Evolutionary conservation across 2,329 filamentous ascomycete species (phyloP).

Genomic region (Microcyclosporella mali): DNA sequence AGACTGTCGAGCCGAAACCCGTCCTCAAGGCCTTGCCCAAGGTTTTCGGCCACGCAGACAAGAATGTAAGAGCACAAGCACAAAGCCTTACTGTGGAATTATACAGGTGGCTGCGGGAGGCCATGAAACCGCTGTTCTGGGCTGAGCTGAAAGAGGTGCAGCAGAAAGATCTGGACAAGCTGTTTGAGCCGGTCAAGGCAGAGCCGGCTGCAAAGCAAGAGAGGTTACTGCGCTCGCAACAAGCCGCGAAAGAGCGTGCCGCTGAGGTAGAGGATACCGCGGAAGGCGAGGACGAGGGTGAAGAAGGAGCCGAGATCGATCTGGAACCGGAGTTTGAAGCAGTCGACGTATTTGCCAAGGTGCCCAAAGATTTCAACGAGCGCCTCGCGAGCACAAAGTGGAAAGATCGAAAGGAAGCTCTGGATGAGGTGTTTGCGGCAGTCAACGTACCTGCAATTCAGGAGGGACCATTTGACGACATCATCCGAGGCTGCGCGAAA

Average conservation of each 20-base stretch:
- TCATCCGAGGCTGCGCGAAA: slow-evolving; percentile 79
- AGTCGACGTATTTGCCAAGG: slow-evolving; percentile 74
- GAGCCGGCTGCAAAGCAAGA: slow-evolving; percentile 86
- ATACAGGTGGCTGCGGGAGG: slow-evolving; percentile 93
- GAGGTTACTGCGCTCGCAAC: slow-evolving; percentile 78
- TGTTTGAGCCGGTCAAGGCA: slow-evolving; percentile 88
- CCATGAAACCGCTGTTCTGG: slow-evolving; percentile 98
- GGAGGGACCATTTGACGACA: slow-evolving; percentile 79
- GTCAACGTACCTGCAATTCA: slow-evolving; percentile 87
- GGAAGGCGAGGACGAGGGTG: slow-evolving; percentile 32
- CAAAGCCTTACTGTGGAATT: slow-evolving; percentile 88
- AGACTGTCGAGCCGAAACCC: slow-evolving; percentile 86
- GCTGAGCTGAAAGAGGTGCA: slow-evolving; percentile 90
- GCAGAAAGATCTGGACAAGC: slow-evolving; percentile 84
- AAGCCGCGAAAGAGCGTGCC: slow-evolving; percentile 64
- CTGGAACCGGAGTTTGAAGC: slow-evolving; percentile 61
- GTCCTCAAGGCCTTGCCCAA: slow-evolving; percentile 84
- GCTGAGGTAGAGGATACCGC: slow-evolving; percentile 31
- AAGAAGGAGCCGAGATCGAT: slow-evolving; percentile 61
- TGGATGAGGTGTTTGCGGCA: slow-evolving; percentile 71
- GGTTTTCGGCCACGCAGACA: slow-evolving; percentile 91
- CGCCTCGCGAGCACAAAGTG: slow-evolving; percentile 86
- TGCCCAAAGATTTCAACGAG: slow-evolving; percentile 77
- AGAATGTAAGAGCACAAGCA: slow-evolving; percentile 92
- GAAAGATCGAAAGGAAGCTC: slow-evolving; percentile 94